Conservation (phyloP, 257 asterid genomes). For the Salvia hispanica region DNA sequence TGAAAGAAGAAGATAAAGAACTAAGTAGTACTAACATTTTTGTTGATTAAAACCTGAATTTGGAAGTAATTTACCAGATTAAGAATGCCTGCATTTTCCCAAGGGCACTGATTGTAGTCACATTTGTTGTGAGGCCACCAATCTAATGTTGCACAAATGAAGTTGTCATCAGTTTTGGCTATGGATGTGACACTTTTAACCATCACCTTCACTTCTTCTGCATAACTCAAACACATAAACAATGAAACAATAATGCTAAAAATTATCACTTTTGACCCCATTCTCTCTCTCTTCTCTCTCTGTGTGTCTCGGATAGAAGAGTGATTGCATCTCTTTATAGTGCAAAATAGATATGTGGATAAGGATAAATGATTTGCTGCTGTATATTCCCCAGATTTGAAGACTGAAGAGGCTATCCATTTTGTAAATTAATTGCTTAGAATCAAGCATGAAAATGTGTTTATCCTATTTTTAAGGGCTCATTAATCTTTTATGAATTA, state of each 20-base stretch:
- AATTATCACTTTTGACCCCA: slow-evolving; percentile 37
- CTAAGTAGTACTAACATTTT: too few species aligned
- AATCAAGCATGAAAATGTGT: neutral
- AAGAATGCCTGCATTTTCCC: slow-evolving; percentile 66
- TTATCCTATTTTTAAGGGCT: neutral
- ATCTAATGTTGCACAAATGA: slow-evolving; percentile 73
- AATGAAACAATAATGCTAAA: slow-evolving; percentile 28
- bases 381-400: neutral
- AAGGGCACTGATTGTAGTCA: slow-evolving; percentile 67
- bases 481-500: neutral
- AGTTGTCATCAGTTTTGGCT: slow-evolving; percentile 63
- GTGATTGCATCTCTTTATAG: neutral
- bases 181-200: slow-evolving; percentile 50
- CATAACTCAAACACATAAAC: slow-evolving; percentile 23
- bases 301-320: neutral
- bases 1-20: neutral
- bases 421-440: too few species aligned
- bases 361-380: slow-evolving; percentile 25
- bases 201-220: slow-evolving; percentile 50
- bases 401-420: neutral
- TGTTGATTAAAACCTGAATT: neutral
- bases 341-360: slow-evolving; percentile 21
- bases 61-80: slow-evolving; percentile 45
- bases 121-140: slow-evolving; percentile 84
- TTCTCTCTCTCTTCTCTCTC: slow-evolving; percentile 26